A percentile compares a stretch with the other conserved stretches of the same genome.
phyloP scores from a whole-genome alignment of 257 asterid species.

The Penstemon newberryi region DNA sequence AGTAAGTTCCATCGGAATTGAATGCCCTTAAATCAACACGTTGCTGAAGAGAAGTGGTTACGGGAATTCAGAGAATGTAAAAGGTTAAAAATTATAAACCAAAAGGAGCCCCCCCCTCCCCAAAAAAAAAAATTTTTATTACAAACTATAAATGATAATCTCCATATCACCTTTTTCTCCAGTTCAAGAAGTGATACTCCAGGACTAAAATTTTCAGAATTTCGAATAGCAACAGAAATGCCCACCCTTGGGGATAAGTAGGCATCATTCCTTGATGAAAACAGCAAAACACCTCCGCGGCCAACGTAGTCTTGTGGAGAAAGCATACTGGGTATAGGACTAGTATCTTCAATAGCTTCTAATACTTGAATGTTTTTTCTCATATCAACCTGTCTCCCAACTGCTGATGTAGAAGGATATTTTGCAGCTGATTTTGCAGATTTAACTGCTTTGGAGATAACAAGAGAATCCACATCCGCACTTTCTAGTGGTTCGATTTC shows the following conservation, averaged over 20 bases:
- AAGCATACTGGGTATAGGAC: constrained; percentile 94
- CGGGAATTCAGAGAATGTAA: constrained; percentile 9
- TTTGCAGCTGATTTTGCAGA: constrained; percentile 70
- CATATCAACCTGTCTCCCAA: constrained; percentile 51
- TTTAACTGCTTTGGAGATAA: constrained; percentile 57
- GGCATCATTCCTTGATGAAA: constrained; percentile 87
- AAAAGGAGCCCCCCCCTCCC: constrained; percentile 8
- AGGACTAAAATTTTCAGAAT: constrained; percentile 76
- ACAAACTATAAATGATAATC: constrained; percentile 14
- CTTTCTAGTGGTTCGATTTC: constrained; percentile 83
- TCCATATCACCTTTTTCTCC: constrained; percentile 84
- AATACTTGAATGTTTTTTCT: constrained; percentile 76
- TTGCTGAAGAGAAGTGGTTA: constrained; percentile 60
- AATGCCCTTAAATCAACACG: constrained; percentile 82
- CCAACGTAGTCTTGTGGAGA: constrained; percentile 98
- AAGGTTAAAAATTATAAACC: not conserved
- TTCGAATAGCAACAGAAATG: constrained; percentile 80
- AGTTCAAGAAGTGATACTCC: constrained; percentile 96
- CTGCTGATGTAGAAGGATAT: constrained; percentile 55
- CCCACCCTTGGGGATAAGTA: constrained; percentile 95
- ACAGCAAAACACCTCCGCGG: constrained; percentile 87
- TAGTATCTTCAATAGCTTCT: constrained; percentile 87
- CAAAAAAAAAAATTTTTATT: constrained; percentile 1
- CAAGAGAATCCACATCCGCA: constrained; percentile 60
- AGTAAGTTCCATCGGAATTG: constrained; percentile 72